A percentile compares a stretch with the other conserved stretches of the same genome.
Evolutionary conservation across 352 stramenopile genomes (phyloP).

Genomic region (Phytophthora boehmeriae): DNA sequence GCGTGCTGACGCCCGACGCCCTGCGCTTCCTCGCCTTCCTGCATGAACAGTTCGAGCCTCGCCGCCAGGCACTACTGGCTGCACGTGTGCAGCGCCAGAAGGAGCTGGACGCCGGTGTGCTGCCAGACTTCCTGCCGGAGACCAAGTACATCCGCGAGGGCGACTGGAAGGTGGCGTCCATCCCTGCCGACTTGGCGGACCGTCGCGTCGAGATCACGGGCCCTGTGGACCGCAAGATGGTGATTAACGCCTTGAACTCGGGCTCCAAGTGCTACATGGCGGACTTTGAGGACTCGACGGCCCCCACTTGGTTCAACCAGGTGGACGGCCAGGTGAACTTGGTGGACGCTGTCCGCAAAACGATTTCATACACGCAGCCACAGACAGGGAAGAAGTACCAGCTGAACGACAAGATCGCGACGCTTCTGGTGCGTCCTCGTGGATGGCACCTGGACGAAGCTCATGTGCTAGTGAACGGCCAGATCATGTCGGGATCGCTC

Average conservation of each 20-base stretch:
- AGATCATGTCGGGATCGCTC: constrained; percentile 91
- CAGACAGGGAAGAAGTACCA: constrained; percentile 77
- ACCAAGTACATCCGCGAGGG: constrained; percentile 86
- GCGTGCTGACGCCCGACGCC: constrained; percentile 91
- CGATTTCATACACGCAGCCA: constrained; percentile 84
- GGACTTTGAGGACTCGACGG: constrained; percentile 95
- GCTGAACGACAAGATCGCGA: constrained; percentile 82
- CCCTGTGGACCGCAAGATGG: constrained; percentile 96
- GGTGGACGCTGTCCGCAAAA: constrained; percentile 90
- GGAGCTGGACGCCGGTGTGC: constrained; percentile 86
- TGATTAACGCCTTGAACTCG: constrained; percentile 97
- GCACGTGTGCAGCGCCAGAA: constrained; percentile 62
- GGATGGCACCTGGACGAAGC: constrained; percentile 96
- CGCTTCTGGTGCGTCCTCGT: constrained; percentile 92
- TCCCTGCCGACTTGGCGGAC: constrained; percentile 89
- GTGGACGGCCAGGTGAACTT: constrained; percentile 95
- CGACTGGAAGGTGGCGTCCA: constrained; percentile 76
- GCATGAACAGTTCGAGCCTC: constrained; percentile 86
- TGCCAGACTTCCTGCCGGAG: constrained; percentile 89
- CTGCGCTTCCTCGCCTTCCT: constrained; percentile 93
- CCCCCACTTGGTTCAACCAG: constrained; percentile 94
- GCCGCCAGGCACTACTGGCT: constrained; percentile 51
- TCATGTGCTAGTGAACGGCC: constrained; percentile 94
- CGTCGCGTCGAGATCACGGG: constrained; percentile 96
- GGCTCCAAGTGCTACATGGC: constrained; percentile 96